These are phyloP conservation scores for Ceratocystis destructans DNA, from an alignment of 2,329 filamentous ascomycete species.

Conservation along the genomic window DNA sequence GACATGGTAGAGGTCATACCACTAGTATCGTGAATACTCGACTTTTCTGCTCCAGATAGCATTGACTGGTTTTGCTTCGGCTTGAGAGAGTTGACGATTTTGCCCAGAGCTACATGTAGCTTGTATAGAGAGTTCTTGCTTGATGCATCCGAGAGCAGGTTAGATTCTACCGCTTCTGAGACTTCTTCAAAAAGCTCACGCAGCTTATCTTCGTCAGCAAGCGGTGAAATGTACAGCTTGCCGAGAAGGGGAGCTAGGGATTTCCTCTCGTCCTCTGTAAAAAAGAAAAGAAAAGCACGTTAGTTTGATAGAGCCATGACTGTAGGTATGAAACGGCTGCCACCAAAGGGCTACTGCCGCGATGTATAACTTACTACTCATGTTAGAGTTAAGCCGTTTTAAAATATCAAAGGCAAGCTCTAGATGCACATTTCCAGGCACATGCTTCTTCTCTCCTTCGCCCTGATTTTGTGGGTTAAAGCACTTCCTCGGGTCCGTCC, in stretches of 20 bases:
- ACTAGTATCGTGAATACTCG: constrained; percentile 5
- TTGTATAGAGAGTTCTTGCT: constrained; percentile 54
- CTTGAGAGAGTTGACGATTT: constrained; percentile 48
- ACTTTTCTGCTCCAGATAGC: constrained; percentile 9
- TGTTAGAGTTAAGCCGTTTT: constrained; percentile 53
- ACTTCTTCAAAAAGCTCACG: constrained; percentile 45
- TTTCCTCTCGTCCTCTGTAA: constrained; percentile 71
- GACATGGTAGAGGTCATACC: not conserved
- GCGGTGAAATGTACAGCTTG: constrained; percentile 66
- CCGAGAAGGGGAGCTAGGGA: constrained; percentile 61
- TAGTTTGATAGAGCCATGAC: constrained; percentile 21
- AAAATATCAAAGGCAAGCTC: constrained; percentile 65
- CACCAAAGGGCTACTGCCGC: not conserved
- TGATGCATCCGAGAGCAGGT: constrained; percentile 44
- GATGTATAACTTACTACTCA: constrained; percentile 44
- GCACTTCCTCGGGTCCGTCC: constrained; percentile 84
- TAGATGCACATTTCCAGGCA: constrained; percentile 68
- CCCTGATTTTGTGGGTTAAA: constrained; percentile 36
- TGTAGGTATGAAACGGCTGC: not conserved
- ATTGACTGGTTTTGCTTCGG: constrained; percentile 34
- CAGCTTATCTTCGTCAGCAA: constrained; percentile 46
- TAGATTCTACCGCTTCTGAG: constrained; percentile 48
- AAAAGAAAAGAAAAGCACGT: constrained; percentile 20
- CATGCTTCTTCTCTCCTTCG: constrained; percentile 48
- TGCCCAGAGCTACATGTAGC: constrained; percentile 51